Conservation (phyloP, 345 rosid genomes). For the Eucalyptus brandiana region DNA sequence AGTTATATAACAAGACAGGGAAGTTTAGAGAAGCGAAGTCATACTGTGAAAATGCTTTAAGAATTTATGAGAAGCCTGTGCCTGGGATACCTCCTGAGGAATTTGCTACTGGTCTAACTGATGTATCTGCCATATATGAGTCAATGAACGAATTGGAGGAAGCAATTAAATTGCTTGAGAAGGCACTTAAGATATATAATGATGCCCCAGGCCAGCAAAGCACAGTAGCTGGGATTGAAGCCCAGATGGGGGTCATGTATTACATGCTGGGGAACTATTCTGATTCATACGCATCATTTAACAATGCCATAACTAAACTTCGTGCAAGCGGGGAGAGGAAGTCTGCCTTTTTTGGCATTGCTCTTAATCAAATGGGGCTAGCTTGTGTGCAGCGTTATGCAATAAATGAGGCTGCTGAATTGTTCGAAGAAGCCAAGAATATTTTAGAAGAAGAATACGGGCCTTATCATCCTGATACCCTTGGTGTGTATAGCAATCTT, state of each 20-base stretch:
- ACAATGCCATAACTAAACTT: slow-evolving; percentile 51
- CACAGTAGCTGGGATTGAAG: slow-evolving; percentile 81
- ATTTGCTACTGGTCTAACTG: slow-evolving; percentile 79
- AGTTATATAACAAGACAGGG: slow-evolving; percentile 69
- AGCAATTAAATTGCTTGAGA: slow-evolving; percentile 64
- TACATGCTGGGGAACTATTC: slow-evolving; percentile 75
- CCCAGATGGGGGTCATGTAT: slow-evolving; percentile 87
- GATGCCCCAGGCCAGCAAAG: slow-evolving; percentile 70
- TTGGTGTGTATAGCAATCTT: slow-evolving; percentile 85
- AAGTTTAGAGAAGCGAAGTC: slow-evolving; percentile 75
- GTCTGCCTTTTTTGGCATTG: slow-evolving; percentile 76
- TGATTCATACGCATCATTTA: slow-evolving; percentile 62
- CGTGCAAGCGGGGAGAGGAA: slow-evolving; percentile 72
- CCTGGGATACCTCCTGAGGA: slow-evolving; percentile 60
- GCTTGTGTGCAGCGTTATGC: slow-evolving; percentile 69
- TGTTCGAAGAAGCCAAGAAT: slow-evolving; percentile 79
- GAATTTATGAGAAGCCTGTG: slow-evolving; percentile 59
- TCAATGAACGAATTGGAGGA: slow-evolving; percentile 78
- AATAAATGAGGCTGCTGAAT: slow-evolving; percentile 64
- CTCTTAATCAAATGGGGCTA: slow-evolving; percentile 90
- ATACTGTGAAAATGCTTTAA: slow-evolving; percentile 76
- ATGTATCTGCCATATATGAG: slow-evolving; percentile 74
- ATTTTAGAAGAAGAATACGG: slow-evolving; percentile 75
- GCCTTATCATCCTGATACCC: slow-evolving; percentile 78
- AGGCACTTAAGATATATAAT: slow-evolving; percentile 56